Conservation (phyloP, 768 basidiomycete genomes). For the Tulasnella sp. region DNA sequence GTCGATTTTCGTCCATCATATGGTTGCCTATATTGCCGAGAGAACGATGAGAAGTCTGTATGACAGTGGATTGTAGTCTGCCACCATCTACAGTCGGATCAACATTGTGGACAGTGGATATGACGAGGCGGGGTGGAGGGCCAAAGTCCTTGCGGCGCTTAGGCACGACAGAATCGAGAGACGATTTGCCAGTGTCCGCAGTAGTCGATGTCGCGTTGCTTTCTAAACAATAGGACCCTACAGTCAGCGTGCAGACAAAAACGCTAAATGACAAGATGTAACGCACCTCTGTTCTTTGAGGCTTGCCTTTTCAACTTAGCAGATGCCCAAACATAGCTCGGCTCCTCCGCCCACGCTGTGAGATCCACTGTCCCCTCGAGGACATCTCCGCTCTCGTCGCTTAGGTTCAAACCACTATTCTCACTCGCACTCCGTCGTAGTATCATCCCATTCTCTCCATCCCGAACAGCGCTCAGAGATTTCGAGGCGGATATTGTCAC, state of each 20-base stretch:
- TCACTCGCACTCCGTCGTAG: not conserved
- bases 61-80: not conserved
- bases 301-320: not conserved
- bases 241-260: not conserved
- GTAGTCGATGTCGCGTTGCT: not conserved
- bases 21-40: not conserved
- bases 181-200: not conserved
- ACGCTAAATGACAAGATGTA: not conserved
- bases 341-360: slow-evolving; percentile 6
- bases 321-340: slow-evolving; percentile 8
- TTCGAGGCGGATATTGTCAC: not conserved
- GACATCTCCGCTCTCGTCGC: slow-evolving; percentile 1
- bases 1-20: not conserved
- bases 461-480: not conserved
- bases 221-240: not conserved
- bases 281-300: not conserved
- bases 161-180: slow-evolving; percentile 6
- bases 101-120: not conserved
- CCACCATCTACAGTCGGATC: not conserved
- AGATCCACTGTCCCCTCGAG: slow-evolving; percentile 5
- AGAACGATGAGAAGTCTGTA: not conserved
- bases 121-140: slow-evolving; percentile 2
- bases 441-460: not conserved
- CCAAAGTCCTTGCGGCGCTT: slow-evolving; percentile 5
- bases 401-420: not conserved